Evolutionary conservation across 2,329 filamentous ascomycete genomes (phyloP), one percentile per base, ranked within the genome.

Genomic region (Hysterium pulicare): DNA sequence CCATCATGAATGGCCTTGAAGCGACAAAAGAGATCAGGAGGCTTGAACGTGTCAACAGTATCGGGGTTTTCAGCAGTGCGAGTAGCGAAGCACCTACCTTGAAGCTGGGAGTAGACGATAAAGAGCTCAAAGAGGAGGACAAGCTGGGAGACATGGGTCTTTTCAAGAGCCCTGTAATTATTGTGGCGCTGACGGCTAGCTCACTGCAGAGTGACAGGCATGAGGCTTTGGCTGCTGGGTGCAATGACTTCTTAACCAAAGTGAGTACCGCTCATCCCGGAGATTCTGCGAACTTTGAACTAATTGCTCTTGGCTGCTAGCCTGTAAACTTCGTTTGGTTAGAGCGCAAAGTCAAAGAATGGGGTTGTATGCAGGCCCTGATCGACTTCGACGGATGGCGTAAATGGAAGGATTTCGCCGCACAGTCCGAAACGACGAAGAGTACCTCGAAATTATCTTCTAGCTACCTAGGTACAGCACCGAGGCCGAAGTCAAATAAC

Each of bases 381-480:
- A 97, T 98, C 59, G 93, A 98, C 71, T 97, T 93, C 64, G 91
- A 97, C 64, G 93, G 93, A 48, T 98, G 93, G 93, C 82, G 90
- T 42, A 89, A 89, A 67, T 98, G 93, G 93, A 95, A 95, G 66
- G 87, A 93, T 58, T 91, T 87, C 42, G 62, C 62, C 10, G 57
- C 60, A 30, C 57, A 59, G 34, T 61, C 59, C 5, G 65, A 67
- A 26, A 60, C 56, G 33, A 56, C 53, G 60, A 56, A 63, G 40
- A 42, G 70, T 69, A 46, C 54, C 13, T 60, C 55, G 31, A 67
- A 66, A 40, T 51, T 65, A 24, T 59, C 61, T 3, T 57, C 56
- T 7, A 61, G 58, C 47, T 64, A 58, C 36, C 48, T 52, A 11
- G 61, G 48, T 47, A 58, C 62, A 32, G 60, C 60, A 17, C 57